Conservation (phyloP, 495 filamentous ascomycete species). For the Pyrenopolyporus hunteri region DNA sequence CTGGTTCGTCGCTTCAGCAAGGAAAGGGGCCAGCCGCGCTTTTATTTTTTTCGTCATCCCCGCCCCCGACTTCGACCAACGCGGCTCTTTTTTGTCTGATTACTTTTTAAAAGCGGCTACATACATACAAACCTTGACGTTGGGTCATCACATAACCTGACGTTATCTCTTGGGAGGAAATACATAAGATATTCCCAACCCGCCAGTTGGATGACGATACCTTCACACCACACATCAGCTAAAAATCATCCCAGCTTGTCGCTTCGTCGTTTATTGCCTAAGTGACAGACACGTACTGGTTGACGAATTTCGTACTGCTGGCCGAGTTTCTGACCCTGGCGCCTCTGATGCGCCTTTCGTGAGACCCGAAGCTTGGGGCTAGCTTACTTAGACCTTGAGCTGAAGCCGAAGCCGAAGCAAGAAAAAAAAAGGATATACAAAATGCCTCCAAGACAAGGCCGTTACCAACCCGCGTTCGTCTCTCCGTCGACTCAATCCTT, state of each 20-base stretch:
- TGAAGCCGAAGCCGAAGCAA: conserved; percentile 5
- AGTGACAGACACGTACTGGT: conserved; percentile 31
- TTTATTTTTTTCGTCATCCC: conserved; percentile 31
- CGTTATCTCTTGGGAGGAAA: conserved; percentile 18
- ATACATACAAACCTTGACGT: conserved; percentile 3
- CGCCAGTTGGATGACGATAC: conserved; percentile 31
- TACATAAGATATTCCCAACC: conserved; percentile 17
- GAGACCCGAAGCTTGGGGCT: conserved; percentile 30
- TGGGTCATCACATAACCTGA: conserved; percentile 10
- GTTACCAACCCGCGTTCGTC: conserved; percentile 38
- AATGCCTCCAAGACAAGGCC: conserved; percentile 38
- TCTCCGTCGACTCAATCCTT: not conserved
- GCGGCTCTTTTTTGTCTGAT: conserved; percentile 32
- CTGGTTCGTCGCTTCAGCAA: conserved; percentile 22
- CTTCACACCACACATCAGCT: conserved; percentile 12
- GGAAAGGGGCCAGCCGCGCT: conserved; percentile 37
- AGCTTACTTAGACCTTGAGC: conserved; percentile 33
- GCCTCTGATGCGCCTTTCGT: conserved; percentile 33
- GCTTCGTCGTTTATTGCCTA: conserved; percentile 36
- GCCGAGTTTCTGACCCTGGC: conserved; percentile 15
- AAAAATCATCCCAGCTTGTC: conserved; percentile 20
- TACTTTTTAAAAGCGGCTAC: conserved; percentile 16
- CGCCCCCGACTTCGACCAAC: conserved; percentile 24
- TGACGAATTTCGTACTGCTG: conserved; percentile 18
- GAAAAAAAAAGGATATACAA: conserved; percentile 14